Base-by-base conservation (phyloP, 192 early-diverging fungal genomes). In the Gaertneriomyces semiglobifer region DNA sequence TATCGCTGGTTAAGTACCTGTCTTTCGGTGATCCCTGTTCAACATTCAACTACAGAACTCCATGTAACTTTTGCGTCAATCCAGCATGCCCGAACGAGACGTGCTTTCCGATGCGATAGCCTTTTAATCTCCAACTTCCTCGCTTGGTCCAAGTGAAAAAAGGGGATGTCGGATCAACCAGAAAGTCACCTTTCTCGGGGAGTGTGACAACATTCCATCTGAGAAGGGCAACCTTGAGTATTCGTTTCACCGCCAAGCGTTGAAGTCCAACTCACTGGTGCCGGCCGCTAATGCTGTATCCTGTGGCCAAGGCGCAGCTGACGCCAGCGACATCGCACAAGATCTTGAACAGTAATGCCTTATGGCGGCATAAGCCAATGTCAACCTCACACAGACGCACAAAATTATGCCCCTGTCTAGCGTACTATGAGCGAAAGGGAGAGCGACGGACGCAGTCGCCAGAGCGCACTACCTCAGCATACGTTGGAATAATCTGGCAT, bases 171-270 rank as follows among this genome's bases (percentile, higher is more conserved):
- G 80, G 73, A 56, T 82, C 80, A 55, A 82, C 75, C 18, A 82
- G 44, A 25, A 56, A 82, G 69, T 69, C 65, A 4, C 64, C 74
- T 10, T 52, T 41, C 45, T 66, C 75, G 18, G 68, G 56, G n/a
- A 82, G 59, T 9, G 74, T 77, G 39, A 82, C 74, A 58, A 82
- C 70, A 69, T 82, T 82, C 80, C 80, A 82, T 60, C 75, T 79
- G 41, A 66, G 43, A 16, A 46, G 18, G 7, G 60, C 46, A 6
- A 44, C 11, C 25, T 11, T 60, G 18, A 55, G 42, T 19, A 14
- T n/a, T 7, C 18, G n/a, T 0, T 0, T 18, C 33, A n/a, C n/a
- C 40, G 16, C 25, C 38, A 16, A 11, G 19, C 25, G 19, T 5
- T 25, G 16, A 43, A 11, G 18, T 18, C 9, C 53, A 3, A 66